Conservation (phyloP, 2,329 filamentous ascomycete genomes). For the Pseudocercospora eumusae region DNA sequence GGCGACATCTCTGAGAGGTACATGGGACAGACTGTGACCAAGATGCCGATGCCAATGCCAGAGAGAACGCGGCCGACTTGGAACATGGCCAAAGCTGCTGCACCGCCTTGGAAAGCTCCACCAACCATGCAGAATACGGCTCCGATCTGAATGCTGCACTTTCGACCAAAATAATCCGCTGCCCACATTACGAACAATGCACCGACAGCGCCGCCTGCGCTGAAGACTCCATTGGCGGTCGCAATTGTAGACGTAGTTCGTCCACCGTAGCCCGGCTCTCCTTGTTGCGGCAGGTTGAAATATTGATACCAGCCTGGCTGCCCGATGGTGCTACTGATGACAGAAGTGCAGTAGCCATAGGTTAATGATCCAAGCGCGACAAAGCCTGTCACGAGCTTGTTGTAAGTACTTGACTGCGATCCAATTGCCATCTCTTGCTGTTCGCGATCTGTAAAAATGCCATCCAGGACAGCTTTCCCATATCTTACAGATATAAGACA, state of each 20-base stretch:
- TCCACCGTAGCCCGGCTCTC: neutral
- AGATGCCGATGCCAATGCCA: slow-evolving; percentile 13
- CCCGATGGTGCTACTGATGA: slow-evolving; percentile 6
- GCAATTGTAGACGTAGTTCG: slow-evolving; percentile 9
- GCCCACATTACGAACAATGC: slow-evolving; percentile 14
- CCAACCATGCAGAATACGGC: slow-evolving; percentile 16
- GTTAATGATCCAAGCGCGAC: slow-evolving; percentile 19
- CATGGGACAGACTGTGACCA: slow-evolving; percentile 15
- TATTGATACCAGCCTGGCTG: slow-evolving; percentile 16
- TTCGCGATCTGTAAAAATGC: neutral
- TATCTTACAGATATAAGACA: too few species aligned
- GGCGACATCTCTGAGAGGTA: slow-evolving; percentile 17
- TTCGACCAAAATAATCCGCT: slow-evolving; percentile 17
- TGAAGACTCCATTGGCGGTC: slow-evolving; percentile 19
- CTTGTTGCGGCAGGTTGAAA: slow-evolving; percentile 8
- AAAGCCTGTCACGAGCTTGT: slow-evolving; percentile 19
- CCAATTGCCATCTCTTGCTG: neutral
- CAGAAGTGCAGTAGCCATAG: slow-evolving; percentile 16
- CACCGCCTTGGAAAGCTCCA: slow-evolving; percentile 16
- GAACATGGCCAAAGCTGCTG: slow-evolving; percentile 19
- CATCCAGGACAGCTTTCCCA: neutral
- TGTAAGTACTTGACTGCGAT: slow-evolving; percentile 13
- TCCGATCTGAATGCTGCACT: slow-evolving; percentile 18
- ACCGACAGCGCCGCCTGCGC: slow-evolving; percentile 19
- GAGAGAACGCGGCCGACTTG: slow-evolving; percentile 14